These are phyloP conservation scores for Astrocystis sublimbata DNA, from an alignment of 495 filamentous ascomycete genomes.

Conservation along the genomic window DNA sequence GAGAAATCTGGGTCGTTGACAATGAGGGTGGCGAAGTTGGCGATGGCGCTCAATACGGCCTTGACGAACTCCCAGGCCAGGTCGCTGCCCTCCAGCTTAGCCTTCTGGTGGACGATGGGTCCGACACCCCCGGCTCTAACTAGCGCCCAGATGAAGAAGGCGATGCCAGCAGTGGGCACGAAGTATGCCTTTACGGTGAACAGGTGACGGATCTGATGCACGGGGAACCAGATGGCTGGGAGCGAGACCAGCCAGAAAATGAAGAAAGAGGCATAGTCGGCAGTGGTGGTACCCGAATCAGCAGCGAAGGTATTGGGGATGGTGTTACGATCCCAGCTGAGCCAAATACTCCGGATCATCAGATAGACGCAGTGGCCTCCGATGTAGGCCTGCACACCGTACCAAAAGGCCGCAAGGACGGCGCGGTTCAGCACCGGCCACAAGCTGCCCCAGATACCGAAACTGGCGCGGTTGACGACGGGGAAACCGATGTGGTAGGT, in stretches of 20 bases:
- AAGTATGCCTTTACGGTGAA: conserved; percentile 91
- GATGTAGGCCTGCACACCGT: conserved; percentile 85
- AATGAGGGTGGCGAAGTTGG: conserved; percentile 88
- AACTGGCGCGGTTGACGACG: conserved; percentile 71
- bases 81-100: conserved; percentile 62
- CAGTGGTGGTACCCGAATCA: conserved; percentile 71
- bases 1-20: conserved; percentile 89
- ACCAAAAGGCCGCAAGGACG: conserved; percentile 85
- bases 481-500: conserved; percentile 89
- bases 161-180: conserved; percentile 78
- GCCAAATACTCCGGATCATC: conserved; percentile 85
- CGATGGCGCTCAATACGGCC: conserved; percentile 85
- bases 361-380: conserved; percentile 79
- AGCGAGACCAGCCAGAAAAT: conserved; percentile 79
- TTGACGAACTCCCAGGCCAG: conserved; percentile 82
- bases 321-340: conserved; percentile 48
- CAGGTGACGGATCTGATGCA: conserved; percentile 76
- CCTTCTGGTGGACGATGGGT: conserved; percentile 75
- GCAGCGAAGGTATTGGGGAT: conserved; percentile 68
- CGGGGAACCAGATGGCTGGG: conserved; percentile 84
- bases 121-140: conserved; percentile 81
- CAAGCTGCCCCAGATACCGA: conserved; percentile 83
- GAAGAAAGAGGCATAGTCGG: conserved; percentile 77
- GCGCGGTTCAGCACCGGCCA: conserved; percentile 93
- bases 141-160: conserved; percentile 90